phyloP scores from a whole-genome alignment of 352 stramenopile genomes.

The Phytophthora pisi region DNA sequence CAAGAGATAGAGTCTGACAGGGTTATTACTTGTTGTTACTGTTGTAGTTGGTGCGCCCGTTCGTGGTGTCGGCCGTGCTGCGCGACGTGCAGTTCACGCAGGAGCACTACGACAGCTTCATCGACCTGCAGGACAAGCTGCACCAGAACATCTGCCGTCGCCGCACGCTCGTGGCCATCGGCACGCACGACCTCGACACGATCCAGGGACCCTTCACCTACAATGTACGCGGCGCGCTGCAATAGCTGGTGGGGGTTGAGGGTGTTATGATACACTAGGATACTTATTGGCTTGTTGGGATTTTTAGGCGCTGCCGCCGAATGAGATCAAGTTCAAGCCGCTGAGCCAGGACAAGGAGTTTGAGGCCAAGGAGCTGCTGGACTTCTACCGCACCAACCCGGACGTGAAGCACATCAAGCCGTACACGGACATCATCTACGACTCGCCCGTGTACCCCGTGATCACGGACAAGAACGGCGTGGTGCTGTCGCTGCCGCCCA shows the following conservation, averaged over 20 bases:
- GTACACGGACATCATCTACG: constrained; percentile 99
- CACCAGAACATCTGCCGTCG: constrained; percentile 99
- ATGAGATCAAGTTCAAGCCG: constrained; percentile 97
- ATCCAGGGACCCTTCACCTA: constrained; percentile 95
- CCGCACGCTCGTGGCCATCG: constrained; percentile 99
- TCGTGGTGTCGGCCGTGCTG: constrained; percentile 98
- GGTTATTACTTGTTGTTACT: constrained; percentile 6
- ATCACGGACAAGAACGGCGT: constrained; percentile 96
- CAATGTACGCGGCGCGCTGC: constrained; percentile 51
- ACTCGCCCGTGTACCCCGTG: constrained; percentile 97
- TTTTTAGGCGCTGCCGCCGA: constrained; percentile 86
- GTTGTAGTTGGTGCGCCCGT: constrained; percentile 91
- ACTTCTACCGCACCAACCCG: constrained; percentile 95
- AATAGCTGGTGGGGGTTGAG: neutral
- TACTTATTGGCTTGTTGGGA: neutral
- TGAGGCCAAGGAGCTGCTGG: constrained; percentile 94
- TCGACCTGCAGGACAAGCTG: constrained; percentile 99
- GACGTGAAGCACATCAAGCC: constrained; percentile 98
- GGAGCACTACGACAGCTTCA: constrained; percentile 98
- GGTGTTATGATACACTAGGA: neutral
- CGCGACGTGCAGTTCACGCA: constrained; percentile 96
- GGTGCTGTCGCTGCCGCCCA: constrained; percentile 98
- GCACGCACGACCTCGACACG: constrained; percentile 98
- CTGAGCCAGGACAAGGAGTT: constrained; percentile 93
- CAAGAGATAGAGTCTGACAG: neutral